Evolutionary conservation across 192 early-diverging fungal species (phyloP), one percentile per base, ranked within the genome.

Genomic region (Gaertneriomyces sp.): DNA sequence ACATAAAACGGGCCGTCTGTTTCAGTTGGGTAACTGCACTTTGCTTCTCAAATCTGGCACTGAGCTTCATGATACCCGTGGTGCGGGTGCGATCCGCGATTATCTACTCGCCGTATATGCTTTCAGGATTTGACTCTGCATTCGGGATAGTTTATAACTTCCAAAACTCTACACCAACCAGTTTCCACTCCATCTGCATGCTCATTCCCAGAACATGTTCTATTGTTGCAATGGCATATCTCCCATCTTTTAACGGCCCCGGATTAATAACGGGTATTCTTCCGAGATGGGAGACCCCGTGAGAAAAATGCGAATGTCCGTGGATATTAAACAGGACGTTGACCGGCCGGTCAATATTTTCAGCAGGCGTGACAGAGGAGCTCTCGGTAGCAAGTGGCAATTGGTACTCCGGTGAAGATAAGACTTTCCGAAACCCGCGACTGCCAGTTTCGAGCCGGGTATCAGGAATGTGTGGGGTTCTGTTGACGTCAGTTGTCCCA

Each of bases 191-290:
- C 45, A 11, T 20, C 33, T 49, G 25, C 44, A 68, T 19, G n/a
- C 51, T 60, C 46, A 19, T 17, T n/a, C 52, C 43, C 38, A 11
- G 55, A 12, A 58, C 53, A 9, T 50, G 43, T 61, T 70, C 69
- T 5, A 70, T 17, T 4, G 69, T 70, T 41, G 45, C 70, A 19
- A 65, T 53, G 7, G 70, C 70, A 60, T 49, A 71, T 16, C 70
- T 19, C 38, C 70, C 70, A 49, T 71, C 70, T 16, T 58, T 11
- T 10, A 71, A 41, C 7, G 70, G 46, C 6, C 70, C 70, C 5
- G 70, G 56, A 65, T 71, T 71, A 42, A 71, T 71, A 5, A 71
- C 4, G 2, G 70, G 70, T 9, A 71, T 53, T 19, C 17, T 53
- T 6, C 70, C 70, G 12, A 71, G 55, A 8, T 71, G 70, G 1